Base-by-base conservation (phyloP, 164 flowering plant species). In the Berberis vulgaris region DNA sequence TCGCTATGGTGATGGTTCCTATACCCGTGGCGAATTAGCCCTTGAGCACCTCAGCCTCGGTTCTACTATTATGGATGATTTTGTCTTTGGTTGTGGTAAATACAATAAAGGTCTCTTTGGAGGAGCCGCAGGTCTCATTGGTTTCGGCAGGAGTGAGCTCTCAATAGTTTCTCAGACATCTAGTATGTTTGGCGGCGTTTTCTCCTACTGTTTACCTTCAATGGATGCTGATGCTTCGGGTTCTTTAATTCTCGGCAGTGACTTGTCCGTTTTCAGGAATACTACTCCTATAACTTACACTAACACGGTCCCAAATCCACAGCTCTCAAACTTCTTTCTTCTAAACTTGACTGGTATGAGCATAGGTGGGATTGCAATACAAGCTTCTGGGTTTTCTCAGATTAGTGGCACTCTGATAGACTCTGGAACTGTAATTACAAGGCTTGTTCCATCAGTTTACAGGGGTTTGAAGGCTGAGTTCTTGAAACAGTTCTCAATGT, bases 171-270 rank as follows among this genome's bases (percentile, higher is more conserved):
- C 89, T 49, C 98, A 92, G 67, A 82, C 89, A 43, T 60, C 56
- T 4, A 41, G 65, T 2, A 7, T 68, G 0, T 89, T 86, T 64
- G 84, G 82, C 5, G 93, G 95, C 6, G 80, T 86, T 68, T 89
- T 92, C 80, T 89, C 95, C 6, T 92, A 92, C 65, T 92, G 96
- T 66, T 76, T 92, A 43, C 96, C 98, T 43, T 72, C 82, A 4
- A 67, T 78, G n/a, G 79, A 77, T 6, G 43, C 73, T 26, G 75
- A 67, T 38, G 67, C 74, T 45, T 81, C 98, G 8, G 96, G 97
- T 42, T 89, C 96, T n/a, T 62, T 91, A 10, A 68, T 72, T 43
- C 67, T 91, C 5, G 97, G 97, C 0, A 59, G 65, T 0, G 74
- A 77, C 62, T 49, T 73, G 9, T 80, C 89, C 2, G 72, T 73